Conservation (phyloP, 2,329 filamentous ascomycete species). For the Cercospora canescens region DNA sequence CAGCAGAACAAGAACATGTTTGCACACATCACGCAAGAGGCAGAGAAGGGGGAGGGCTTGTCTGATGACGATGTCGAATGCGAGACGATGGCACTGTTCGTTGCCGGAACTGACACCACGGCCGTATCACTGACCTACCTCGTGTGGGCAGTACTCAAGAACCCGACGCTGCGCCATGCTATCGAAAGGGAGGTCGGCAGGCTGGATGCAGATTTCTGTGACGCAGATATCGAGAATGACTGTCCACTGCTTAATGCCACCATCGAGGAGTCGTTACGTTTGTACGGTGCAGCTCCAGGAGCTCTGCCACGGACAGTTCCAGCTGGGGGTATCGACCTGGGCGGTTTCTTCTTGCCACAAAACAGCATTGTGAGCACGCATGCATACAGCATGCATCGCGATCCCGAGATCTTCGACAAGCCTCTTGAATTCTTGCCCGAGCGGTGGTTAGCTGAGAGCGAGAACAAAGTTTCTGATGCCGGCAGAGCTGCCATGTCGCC, state of each 20-base stretch:
- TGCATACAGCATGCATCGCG: conserved; percentile 31
- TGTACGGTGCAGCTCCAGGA: conserved; percentile 36
- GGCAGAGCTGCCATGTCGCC: conserved; percentile 30
- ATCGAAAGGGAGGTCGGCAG: conserved; percentile 31
- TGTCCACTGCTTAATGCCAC: conserved; percentile 27
- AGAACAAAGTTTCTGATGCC: conserved; percentile 16
- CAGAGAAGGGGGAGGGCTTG: conserved; percentile 29
- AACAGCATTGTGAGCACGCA: conserved; percentile 31
- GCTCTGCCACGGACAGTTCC: conserved; percentile 32
- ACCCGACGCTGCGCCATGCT: conserved; percentile 22
- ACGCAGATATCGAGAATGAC: conserved; percentile 28
- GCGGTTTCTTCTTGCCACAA: conserved; percentile 27
- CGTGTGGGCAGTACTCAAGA: conserved; percentile 30
- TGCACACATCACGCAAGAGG: conserved; percentile 29
- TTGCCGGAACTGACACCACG: conserved; percentile 37
- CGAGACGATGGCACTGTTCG: conserved; percentile 32
- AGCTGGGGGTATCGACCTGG: conserved; percentile 25
- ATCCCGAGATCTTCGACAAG: conserved; percentile 27
- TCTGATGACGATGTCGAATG: conserved; percentile 30
- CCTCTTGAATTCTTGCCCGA: conserved; percentile 30
- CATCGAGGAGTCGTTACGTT: conserved; percentile 34
- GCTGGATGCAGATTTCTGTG: conserved; percentile 21
- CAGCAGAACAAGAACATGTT: conserved; percentile 28
- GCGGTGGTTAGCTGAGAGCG: conserved; percentile 23
- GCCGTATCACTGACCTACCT: conserved; percentile 34